Evolutionary conservation across 805 yeast species (phyloP), one percentile per base, ranked within the genome.

Genomic region (Jamesozyma gamospora): DNA sequence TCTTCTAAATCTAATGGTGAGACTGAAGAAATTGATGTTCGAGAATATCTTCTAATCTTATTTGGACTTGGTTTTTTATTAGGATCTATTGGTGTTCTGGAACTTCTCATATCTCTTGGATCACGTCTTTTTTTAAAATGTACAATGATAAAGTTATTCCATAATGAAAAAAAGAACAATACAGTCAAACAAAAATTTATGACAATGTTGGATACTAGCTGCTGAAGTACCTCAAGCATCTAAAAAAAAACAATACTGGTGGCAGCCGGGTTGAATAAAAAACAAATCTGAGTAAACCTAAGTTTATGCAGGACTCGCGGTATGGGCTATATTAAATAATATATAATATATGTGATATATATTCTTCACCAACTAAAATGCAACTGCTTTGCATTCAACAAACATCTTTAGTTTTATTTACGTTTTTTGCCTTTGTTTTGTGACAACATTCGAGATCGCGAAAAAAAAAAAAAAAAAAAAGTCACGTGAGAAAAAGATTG

Each of bases 51-150:
- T 17, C 39, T 44, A 3, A 34, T 39, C 28, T 32, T 39, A 9
- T 25, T 32, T 6, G 28, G 29, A 19, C 41, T 32, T 14, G 47
- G 37, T n/a, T 37, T 41, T 28, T 36, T 46, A 19, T 27, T 28
- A 4, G 43, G 43, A 5, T 39, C 25, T 12, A 35, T 42, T 6
- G 30, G 42, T 16, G 60, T 50, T 18, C 47, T 49, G 1, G 63
- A 51, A 17, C 53, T 41, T 33, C 61, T 48, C 2, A 54, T 46
- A 37, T 57, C 62, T 45, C 63, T 51, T 34, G 55, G 55, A 39
- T 53, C 60, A 5, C 44, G 46, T 17, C 40, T 45, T 35, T 43
- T 43, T n/a, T 41, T 44, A 27, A 56, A 47, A 39, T 51, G 58
- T 3, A 51, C 53, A 0, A 52, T 49, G 2, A 55, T 36, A 19